Base-by-base conservation (phyloP, 2,329 filamentous ascomycete species). In the Truncatella angustata region DNA sequence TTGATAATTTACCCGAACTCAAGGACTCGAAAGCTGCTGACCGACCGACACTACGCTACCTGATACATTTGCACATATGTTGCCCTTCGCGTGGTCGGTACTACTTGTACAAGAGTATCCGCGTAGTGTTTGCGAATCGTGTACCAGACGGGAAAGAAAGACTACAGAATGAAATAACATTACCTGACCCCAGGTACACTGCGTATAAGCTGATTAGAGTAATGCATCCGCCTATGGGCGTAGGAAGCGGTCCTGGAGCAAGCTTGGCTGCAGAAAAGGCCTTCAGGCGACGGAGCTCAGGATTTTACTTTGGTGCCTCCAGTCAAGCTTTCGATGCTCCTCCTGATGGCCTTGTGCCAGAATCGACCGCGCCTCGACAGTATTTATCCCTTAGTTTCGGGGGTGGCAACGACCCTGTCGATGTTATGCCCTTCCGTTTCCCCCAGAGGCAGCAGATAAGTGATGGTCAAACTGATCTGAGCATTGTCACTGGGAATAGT, bases 131-230 rank as follows among this genome's bases (percentile, higher is more conserved):
- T 67, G 94, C 94, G 50, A 97, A 97, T 66, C 85, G 94, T 23
- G 93, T 97, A 0, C 93, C 94, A 0, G 94, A 97, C 61, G 93
- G 91, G 36, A 96, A 97, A 66, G 93, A 97, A 70, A 93, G 87
- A 64, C 78, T 99, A 35, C 81, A 87, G 28, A 97, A 95, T 63
- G 94, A 99, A 67, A 87, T 93, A 4, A 91, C 94, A 34, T 80
- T 89, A 54, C 93, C 93, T 0, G 91, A 97, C 60, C 94, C 94
- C 18, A 83, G 86, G 18, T 99, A 91, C 66, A 90, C 86, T 51
- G 78, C 86, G 1, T 97, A 96, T 73, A 96, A 92, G 66, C 82
- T 88, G 3, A 71, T 77, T 34, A 73, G 80, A 5, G 73, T 77
- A 28, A 80, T 80, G 76, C 70, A 74, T 18, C 66, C 64, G 39